phyloP scores from a whole-genome alignment of 2,329 filamentous ascomycete species.

The Nigrospora osmanthi region DNA sequence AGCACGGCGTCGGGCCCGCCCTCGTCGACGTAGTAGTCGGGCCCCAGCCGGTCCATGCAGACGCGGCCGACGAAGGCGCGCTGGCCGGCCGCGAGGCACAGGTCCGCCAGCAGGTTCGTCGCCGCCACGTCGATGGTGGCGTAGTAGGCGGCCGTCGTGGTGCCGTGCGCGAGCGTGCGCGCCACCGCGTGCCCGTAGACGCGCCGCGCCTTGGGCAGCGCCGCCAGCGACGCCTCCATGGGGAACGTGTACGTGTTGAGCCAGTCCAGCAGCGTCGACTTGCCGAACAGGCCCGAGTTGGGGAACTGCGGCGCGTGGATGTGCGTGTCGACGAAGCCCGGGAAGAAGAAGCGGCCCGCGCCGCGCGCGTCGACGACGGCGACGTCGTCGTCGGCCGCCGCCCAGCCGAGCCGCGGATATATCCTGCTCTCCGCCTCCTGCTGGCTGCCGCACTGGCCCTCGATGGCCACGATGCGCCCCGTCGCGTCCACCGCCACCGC shows the following conservation, averaged over 20 bases:
- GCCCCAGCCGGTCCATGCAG: constrained; percentile 83
- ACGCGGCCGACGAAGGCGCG: constrained; percentile 85
- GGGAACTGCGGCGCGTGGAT: constrained; percentile 94
- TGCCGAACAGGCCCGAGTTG: constrained; percentile 89
- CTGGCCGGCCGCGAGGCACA: constrained; percentile 75
- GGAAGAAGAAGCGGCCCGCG: constrained; percentile 68
- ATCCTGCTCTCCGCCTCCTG: constrained; percentile 24
- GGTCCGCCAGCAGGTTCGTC: constrained; percentile 83
- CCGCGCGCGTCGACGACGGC: constrained; percentile 26
- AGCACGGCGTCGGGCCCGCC: constrained; percentile 47
- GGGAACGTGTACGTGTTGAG: constrained; percentile 92
- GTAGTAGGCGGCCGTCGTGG: constrained; percentile 91
- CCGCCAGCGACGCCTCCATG: constrained; percentile 68
- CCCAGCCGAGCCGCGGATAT: constrained; percentile 38
- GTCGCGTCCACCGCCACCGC: constrained; percentile 40
- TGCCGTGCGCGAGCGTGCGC: constrained; percentile 80
- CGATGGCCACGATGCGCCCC: constrained; percentile 43
- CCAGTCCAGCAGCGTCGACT: constrained; percentile 89
- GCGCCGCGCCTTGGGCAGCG: constrained; percentile 51
- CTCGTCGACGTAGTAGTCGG: constrained; percentile 73
- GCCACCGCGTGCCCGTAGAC: constrained; percentile 75
- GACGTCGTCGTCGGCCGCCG: constrained; percentile 26
- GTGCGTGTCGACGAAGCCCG: constrained; percentile 86
- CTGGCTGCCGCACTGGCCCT: constrained; percentile 22
- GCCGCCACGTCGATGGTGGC: constrained; percentile 80